These are phyloP conservation scores for Gossypium ekmanianum DNA, from an alignment of 345 rosid genomes.

Conservation along the genomic window DNA sequence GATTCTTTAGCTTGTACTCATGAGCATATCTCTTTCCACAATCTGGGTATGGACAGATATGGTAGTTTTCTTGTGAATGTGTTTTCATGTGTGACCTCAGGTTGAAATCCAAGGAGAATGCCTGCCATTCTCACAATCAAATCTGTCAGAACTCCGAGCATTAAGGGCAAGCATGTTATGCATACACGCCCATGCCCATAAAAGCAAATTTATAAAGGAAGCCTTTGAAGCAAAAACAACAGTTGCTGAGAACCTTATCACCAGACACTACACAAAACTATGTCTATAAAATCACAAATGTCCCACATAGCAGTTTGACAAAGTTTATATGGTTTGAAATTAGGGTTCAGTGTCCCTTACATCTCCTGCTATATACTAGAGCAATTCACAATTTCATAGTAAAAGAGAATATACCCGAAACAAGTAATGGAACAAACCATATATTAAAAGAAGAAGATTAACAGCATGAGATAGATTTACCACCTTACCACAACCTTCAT, in stretches of 20 bases:
- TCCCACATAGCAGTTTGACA: neutral
- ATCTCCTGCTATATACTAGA: neutral
- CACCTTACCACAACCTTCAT: conserved; percentile 99
- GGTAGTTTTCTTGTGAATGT: conserved; percentile 96
- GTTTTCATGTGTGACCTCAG: conserved; percentile 98
- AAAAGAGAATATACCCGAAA: neutral
- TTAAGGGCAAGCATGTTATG: neutral
- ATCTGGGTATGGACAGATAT: conserved; percentile 80
- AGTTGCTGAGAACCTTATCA: conserved; percentile 9
- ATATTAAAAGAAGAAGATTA: neutral
- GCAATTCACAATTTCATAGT: neutral
- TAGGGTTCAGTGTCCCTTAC: neutral
- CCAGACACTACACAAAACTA: neutral
- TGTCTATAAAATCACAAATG: conserved; percentile 10
- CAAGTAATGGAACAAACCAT: neutral
- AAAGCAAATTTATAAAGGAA: conserved; percentile 10
- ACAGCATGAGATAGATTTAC: conserved; percentile 9
- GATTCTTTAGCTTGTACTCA: conserved; percentile 95
- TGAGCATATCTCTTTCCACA: conserved; percentile 99
- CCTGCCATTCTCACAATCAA: conserved; percentile 46
- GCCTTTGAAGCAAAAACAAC: neutral
- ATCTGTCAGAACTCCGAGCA: conserved; percentile 5
- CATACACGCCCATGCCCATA: neutral
- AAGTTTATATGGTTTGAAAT: neutral
- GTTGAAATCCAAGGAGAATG: conserved; percentile 97